Percentiles rank a stretch among this genome's conserved stretches.
phyloP scores from a whole-genome alignment of 2,329 filamentous ascomycete genomes.

The Beauveria asiatica region DNA sequence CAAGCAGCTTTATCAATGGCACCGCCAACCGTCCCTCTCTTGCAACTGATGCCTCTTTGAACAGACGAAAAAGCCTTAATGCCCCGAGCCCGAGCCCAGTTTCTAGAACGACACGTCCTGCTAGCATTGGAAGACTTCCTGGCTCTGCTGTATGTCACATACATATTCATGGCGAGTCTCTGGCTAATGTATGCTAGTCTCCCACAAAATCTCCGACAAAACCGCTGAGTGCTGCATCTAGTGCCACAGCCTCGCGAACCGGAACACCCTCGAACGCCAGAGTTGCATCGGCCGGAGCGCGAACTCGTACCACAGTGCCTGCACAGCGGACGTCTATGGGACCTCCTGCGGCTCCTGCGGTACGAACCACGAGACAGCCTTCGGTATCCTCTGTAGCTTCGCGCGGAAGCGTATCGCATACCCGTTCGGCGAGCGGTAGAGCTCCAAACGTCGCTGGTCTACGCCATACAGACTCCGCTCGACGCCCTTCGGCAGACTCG shows the following conservation, averaged over 20 bases:
- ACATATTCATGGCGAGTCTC: not conserved
- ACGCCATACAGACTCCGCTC: conserved; percentile 31
- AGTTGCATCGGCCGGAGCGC: conserved; percentile 35
- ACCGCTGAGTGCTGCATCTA: conserved; percentile 51
- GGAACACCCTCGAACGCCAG: conserved; percentile 53
- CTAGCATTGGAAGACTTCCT: conserved; percentile 46
- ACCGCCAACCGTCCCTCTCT: conserved; percentile 31
- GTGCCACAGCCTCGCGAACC: conserved; percentile 52
- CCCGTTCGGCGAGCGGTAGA: conserved; percentile 34
- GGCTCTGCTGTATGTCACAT: not conserved
- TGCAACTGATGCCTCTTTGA: conserved; percentile 42
- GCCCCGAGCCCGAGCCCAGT: conserved; percentile 65
- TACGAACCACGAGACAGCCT: conserved; percentile 34
- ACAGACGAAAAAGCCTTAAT: conserved; percentile 61
- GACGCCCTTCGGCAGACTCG: conserved; percentile 40
- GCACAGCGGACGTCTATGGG: conserved; percentile 57
- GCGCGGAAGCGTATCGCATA: conserved; percentile 22
- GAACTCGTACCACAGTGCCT: conserved; percentile 47
- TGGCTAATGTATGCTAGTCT: conserved; percentile 39
- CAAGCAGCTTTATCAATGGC: conserved; percentile 43
- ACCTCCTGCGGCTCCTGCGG: conserved; percentile 46
- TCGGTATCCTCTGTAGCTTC: conserved; percentile 34
- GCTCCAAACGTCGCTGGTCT: conserved; percentile 27
- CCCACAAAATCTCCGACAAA: conserved; percentile 76
- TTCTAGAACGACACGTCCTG: conserved; percentile 45